These are phyloP conservation scores for Francoa sonchifolia DNA, from an alignment of 441 rosid species.

Conservation along the genomic window DNA sequence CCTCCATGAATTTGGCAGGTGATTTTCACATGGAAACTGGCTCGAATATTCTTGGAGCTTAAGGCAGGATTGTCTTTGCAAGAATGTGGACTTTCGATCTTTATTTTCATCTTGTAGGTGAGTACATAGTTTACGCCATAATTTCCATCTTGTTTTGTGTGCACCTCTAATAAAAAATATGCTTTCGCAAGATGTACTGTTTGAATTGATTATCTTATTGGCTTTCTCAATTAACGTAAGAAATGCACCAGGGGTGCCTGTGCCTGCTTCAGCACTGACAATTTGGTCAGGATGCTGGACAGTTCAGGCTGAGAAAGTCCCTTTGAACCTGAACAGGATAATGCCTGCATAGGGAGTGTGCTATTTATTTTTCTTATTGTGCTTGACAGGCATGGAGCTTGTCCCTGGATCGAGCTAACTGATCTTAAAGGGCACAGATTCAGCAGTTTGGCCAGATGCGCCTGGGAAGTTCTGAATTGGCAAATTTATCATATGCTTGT, in stretches of 20 bases:
- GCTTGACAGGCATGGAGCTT: conserved; percentile 32
- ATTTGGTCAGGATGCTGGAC: conserved; percentile 21
- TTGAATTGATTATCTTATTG: too few species aligned
- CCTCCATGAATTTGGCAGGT: too few species aligned
- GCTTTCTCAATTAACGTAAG: conserved; percentile 60
- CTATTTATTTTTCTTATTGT: conserved; percentile 29
- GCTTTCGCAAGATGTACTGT: too few species aligned
- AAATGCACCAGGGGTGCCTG: conserved; percentile 99
- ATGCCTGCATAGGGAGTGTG: conserved; percentile 99
- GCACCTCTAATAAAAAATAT: too few species aligned
- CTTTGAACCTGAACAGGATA: conserved; percentile 99
- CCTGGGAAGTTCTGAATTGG: too few species aligned
- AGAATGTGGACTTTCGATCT: not conserved
- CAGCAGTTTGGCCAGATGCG: too few species aligned
- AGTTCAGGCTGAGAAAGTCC: conserved; percentile 98
- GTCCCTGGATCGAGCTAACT: not conserved
- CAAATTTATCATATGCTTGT: too few species aligned
- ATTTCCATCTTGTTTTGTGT: too few species aligned
- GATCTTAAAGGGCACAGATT: not conserved
- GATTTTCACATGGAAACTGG: too few species aligned
- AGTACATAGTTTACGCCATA: not conserved
- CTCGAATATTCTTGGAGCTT: too few species aligned
- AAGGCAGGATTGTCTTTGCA: not conserved
- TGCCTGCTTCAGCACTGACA: conserved; percentile 31
- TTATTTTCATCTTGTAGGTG: not conserved